phyloP scores from a whole-genome alignment of 2,329 filamentous ascomycete genomes.

The Monosporascus sp. region DNA sequence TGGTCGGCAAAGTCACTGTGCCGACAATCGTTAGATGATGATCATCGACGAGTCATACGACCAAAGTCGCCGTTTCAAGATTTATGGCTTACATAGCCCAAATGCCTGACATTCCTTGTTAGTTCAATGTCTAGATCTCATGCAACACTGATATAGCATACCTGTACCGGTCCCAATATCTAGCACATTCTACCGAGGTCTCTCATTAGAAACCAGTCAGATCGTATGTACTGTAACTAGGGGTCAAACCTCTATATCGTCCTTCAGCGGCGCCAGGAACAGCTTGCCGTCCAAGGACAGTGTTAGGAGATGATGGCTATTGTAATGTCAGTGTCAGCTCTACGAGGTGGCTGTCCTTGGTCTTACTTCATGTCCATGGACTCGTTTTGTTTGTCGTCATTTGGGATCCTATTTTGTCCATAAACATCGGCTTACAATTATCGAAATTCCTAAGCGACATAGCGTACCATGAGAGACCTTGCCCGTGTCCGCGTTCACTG shows the following conservation, averaged over 20 bases:
- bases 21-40: background rate
- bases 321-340: background rate
- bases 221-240: background rate
- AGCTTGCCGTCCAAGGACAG: constrained; percentile 25
- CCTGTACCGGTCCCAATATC: constrained; percentile 33
- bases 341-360: background rate
- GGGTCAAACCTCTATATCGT: constrained; percentile 19
- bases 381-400: constrained; percentile 19
- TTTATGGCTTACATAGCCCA: constrained; percentile 27
- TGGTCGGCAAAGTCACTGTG: constrained; percentile 40
- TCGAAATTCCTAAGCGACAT: no score
- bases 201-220: background rate
- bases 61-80: no score
- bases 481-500: constrained; percentile 8
- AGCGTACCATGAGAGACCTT: background rate
- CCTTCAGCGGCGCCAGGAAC: constrained; percentile 25
- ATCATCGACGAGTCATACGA: no score
- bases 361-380: constrained; percentile 18
- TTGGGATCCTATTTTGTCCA: constrained; percentile 17
- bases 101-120: constrained; percentile 16
- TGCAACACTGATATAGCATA: constrained; percentile 1
- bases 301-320: constrained; percentile 22
- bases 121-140: background rate
- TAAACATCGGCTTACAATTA: constrained; percentile 4
- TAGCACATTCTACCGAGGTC: constrained; percentile 20